Conservation (phyloP, 768 basidiomycete species). For the Mycena venus region DNA sequence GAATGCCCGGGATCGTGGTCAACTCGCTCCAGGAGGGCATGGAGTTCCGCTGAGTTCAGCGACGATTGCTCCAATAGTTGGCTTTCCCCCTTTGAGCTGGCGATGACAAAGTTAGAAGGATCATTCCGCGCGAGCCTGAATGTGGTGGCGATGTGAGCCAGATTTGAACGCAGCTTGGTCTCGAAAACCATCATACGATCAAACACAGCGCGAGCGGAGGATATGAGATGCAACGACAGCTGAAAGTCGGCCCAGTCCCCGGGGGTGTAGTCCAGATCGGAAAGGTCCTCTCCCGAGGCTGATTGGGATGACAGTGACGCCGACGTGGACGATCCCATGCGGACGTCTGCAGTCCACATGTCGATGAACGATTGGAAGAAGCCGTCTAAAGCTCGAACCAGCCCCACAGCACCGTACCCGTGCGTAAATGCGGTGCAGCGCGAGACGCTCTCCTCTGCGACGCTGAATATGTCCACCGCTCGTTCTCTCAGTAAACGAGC, state of each 20-base stretch:
- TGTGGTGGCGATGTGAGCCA: slow-evolving; percentile 70
- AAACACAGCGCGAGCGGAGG: slow-evolving; percentile 80
- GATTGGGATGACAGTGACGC: slow-evolving; percentile 41
- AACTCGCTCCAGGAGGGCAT: slow-evolving; percentile 67
- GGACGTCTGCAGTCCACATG: slow-evolving; percentile 68
- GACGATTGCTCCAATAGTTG: slow-evolving; percentile 86
- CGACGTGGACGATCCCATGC: slow-evolving; percentile 49
- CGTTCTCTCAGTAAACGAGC: slow-evolving; percentile 82
- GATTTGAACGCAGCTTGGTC: slow-evolving; percentile 68
- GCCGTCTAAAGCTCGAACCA: slow-evolving; percentile 81
- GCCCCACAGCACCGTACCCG: slow-evolving; percentile 84
- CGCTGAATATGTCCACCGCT: slow-evolving; percentile 78
- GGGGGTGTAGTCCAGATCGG: slow-evolving; percentile 87
- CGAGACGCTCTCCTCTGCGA: slow-evolving; percentile 83
- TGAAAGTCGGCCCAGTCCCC: slow-evolving; percentile 94
- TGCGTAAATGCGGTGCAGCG: slow-evolving; percentile 88
- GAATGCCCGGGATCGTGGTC: slow-evolving; percentile 56
- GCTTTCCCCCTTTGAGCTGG: slow-evolving; percentile 75
- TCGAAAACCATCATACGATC: slow-evolving; percentile 82
- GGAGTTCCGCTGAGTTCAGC: slow-evolving; percentile 86
- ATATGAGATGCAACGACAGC: slow-evolving; percentile 82
- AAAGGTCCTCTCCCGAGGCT: slow-evolving; percentile 71
- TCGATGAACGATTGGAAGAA: slow-evolving; percentile 81
- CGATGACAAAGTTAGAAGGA: slow-evolving; percentile 66
- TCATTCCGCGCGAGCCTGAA: slow-evolving; percentile 71